A percentile compares a stretch with the other conserved stretches of the same genome.
Evolutionary conservation across 2,329 filamentous ascomycete genomes (phyloP).

Genomic region (Ustilaginoidea virens): DNA sequence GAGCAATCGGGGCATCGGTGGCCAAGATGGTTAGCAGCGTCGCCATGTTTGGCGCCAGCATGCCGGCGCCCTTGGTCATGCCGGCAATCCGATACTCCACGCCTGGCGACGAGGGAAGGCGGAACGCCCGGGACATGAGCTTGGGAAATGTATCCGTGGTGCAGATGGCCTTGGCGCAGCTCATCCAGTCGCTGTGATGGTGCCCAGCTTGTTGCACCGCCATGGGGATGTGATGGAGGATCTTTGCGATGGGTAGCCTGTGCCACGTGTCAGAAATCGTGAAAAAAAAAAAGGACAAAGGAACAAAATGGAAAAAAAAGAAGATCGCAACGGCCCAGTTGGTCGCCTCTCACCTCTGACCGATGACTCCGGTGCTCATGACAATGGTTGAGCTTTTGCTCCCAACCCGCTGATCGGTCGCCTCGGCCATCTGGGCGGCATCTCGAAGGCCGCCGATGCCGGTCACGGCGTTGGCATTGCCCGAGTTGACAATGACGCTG

Average conservation of each 20-base stretch:
- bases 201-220: constrained; percentile 57
- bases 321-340: neutral
- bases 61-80: constrained; percentile 95
- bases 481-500: constrained; percentile 83
- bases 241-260: constrained; percentile 84
- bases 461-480: constrained; percentile 94
- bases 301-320: no score
- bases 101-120: constrained; percentile 61
- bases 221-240: constrained; percentile 64
- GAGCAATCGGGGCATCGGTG: constrained; percentile 72
- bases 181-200: constrained; percentile 75
- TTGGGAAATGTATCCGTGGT: constrained; percentile 99
- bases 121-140: constrained; percentile 72
- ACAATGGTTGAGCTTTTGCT: constrained; percentile 54
- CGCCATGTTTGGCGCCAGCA: constrained; percentile 99
- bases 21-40: constrained; percentile 84
- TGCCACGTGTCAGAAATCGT: neutral
- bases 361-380: constrained; percentile 98
- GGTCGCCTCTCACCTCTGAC: constrained; percentile 49
- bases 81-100: constrained; percentile 74
- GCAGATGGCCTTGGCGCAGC: constrained; percentile 80
- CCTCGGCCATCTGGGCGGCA: constrained; percentile 66
- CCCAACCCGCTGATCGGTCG: constrained; percentile 51
- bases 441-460: constrained; percentile 81
- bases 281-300: no score